Evolutionary conservation across 148 eudicot genomes (phyloP).

Genomic region (Suaeda aralocaspica): DNA sequence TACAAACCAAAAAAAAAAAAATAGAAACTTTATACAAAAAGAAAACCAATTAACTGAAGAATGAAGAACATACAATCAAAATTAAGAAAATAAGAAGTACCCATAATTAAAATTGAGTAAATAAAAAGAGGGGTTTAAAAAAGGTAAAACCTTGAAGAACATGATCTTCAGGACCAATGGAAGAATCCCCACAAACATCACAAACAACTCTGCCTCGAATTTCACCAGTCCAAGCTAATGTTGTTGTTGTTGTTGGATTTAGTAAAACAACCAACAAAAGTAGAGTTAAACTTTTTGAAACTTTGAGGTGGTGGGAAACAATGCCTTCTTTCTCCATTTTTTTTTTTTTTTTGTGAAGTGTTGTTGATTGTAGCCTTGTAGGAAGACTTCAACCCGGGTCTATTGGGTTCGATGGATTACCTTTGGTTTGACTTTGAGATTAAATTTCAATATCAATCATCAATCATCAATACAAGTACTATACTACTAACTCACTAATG

Average conservation of each 20-base stretch:
- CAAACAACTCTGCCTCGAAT: slow-evolving; percentile 91
- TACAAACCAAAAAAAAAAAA: not conserved
- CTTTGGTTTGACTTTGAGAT: not conserved
- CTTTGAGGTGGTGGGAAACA: not conserved
- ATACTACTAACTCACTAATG: too few relatives aligned
- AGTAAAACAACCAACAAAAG: slow-evolving; percentile 9
- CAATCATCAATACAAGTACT: too few relatives aligned
- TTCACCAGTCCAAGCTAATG: slow-evolving; percentile 86
- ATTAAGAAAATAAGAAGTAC: not conserved
- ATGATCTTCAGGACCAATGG: slow-evolving; percentile 95
- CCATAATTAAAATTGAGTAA: not conserved
- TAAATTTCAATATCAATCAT: too few relatives aligned
- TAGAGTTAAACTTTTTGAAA: not conserved
- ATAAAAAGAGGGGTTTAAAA: not conserved
- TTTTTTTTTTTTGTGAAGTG: not conserved
- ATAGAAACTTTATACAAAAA: not conserved
- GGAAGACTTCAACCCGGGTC: slow-evolving; percentile 4
- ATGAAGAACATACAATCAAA: not conserved
- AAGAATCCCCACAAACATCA: slow-evolving; percentile 88
- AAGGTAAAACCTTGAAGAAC: slow-evolving; percentile 49
- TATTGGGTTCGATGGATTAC: too few relatives aligned
- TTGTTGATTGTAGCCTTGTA: too few relatives aligned
- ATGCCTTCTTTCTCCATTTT: slow-evolving; percentile 24
- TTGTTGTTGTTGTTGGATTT: slow-evolving; percentile 9
- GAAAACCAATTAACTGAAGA: not conserved